Conservation (phyloP, 179 eudicot species). For the Silene noctiflora region DNA sequence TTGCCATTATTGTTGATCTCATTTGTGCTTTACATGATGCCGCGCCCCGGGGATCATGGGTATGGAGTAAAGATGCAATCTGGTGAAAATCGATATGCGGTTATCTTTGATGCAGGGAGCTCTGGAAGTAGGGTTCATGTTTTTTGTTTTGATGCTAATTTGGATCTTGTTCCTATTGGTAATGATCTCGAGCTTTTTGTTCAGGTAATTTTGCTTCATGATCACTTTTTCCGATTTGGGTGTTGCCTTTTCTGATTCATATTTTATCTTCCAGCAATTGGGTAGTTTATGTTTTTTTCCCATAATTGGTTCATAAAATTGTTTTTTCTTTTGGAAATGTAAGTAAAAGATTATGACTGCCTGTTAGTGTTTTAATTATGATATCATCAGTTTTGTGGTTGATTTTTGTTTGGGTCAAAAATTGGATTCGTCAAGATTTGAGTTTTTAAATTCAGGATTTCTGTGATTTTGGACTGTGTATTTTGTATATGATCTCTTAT, state of each 20-base stretch:
- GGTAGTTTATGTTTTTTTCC: conserved; percentile 1
- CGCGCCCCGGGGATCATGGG: conserved; percentile 34
- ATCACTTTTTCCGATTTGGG: too few relatives aligned
- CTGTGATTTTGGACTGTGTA: not conserved
- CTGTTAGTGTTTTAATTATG: not conserved
- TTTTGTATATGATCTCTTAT: not conserved
- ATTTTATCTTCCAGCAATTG: not conserved
- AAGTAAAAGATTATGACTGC: not conserved
- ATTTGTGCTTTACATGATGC: conserved; percentile 57
- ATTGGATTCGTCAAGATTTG: not conserved
- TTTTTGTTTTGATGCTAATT: conserved; percentile 61
- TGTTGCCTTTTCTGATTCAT: not conserved
- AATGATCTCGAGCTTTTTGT: conserved; percentile 73
- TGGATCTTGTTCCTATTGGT: conserved; percentile 87
- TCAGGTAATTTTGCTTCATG: conserved; percentile 42
- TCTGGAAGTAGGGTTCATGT: conserved; percentile 92
- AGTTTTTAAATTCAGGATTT: not conserved
- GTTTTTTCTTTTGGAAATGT: not conserved
- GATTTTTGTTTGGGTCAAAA: not conserved
- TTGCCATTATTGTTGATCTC: conserved; percentile 56
- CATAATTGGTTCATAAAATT: conserved; percentile 1
- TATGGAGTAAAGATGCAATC: conserved; percentile 21
- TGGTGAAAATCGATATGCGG: conserved; percentile 46
- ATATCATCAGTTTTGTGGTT: not conserved
- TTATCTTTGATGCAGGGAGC: conserved; percentile 90